Conservation (phyloP, 306 rosid species). For the Luffa acutangula region DNA sequence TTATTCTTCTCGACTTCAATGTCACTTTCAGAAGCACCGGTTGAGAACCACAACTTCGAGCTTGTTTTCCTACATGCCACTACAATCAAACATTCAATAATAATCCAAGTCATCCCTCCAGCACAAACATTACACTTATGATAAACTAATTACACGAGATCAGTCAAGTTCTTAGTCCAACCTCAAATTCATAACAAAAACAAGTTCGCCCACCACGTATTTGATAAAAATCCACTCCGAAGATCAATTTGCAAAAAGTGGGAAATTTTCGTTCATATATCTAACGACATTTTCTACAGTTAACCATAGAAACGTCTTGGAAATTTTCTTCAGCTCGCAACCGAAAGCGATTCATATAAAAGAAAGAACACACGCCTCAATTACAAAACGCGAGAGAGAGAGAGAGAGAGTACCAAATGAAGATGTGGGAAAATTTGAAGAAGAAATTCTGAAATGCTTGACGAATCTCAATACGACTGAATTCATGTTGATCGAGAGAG, state of each 20-base stretch:
- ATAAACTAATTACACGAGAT: not conserved
- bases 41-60: slow-evolving; percentile 38
- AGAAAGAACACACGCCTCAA: not conserved
- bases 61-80: slow-evolving; percentile 26
- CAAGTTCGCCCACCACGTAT: not conserved
- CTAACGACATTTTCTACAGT: not conserved
- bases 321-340: not conserved
- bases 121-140: not conserved
- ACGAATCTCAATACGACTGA: slow-evolving; percentile 31
- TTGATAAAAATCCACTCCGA: not conserved
- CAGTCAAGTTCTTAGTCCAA: not conserved
- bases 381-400: not conserved
- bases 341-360: not conserved
- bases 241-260: not conserved
- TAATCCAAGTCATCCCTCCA: not conserved
- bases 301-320: not conserved
- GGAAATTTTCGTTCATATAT: not conserved
- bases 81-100: slow-evolving; percentile 18
- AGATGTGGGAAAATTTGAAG: slow-evolving; percentile 18
- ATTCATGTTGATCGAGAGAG: slow-evolving; percentile 31
- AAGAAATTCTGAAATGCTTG: slow-evolving; percentile 36
- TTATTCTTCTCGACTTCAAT: slow-evolving; percentile 12
- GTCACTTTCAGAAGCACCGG: slow-evolving; percentile 19
- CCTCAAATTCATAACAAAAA: not conserved
- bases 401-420: slow-evolving; percentile 38